phyloP scores from a whole-genome alignment of 1,139 yeast genomes.

The Maudiozyma humilis region DNA sequence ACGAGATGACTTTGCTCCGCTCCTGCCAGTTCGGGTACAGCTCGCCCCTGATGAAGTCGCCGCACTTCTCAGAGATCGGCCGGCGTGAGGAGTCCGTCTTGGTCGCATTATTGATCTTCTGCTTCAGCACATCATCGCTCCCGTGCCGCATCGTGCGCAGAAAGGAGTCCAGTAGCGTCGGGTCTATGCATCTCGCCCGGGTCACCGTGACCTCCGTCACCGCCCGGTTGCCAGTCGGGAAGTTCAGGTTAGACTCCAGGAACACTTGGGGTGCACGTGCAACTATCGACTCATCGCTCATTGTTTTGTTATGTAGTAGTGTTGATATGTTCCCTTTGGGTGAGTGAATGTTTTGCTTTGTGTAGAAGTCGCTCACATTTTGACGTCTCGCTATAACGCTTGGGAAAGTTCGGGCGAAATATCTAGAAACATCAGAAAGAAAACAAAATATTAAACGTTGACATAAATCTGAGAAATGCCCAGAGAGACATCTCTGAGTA shows the following conservation, averaged over 20 bases:
- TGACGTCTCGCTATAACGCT: too few relatives aligned
- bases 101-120: conserved; percentile 33
- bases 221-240: conserved; percentile 14
- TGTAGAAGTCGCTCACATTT: too few relatives aligned
- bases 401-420: too few relatives aligned
- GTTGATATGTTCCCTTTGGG: too few relatives aligned
- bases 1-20: conserved; percentile 33
- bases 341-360: too few relatives aligned
- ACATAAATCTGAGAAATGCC: neutral
- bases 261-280: conserved; percentile 12
- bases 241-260: conserved; percentile 16
- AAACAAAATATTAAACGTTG: neutral
- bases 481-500: neutral
- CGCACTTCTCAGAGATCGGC: conserved; percentile 24
- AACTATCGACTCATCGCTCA: conserved; percentile 2
- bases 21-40: conserved; percentile 39
- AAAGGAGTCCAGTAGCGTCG: conserved; percentile 36
- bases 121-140: conserved; percentile 38
- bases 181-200: conserved; percentile 34
- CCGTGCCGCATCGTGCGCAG: conserved; percentile 36
- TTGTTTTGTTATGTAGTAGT: neutral
- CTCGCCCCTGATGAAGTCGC: conserved; percentile 29
- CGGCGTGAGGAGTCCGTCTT: conserved; percentile 17
- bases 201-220: conserved; percentile 20
- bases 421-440: too few relatives aligned